phyloP scores from a whole-genome alignment of 192 early-diverging fungal genomes.

The Podila epigama region DNA sequence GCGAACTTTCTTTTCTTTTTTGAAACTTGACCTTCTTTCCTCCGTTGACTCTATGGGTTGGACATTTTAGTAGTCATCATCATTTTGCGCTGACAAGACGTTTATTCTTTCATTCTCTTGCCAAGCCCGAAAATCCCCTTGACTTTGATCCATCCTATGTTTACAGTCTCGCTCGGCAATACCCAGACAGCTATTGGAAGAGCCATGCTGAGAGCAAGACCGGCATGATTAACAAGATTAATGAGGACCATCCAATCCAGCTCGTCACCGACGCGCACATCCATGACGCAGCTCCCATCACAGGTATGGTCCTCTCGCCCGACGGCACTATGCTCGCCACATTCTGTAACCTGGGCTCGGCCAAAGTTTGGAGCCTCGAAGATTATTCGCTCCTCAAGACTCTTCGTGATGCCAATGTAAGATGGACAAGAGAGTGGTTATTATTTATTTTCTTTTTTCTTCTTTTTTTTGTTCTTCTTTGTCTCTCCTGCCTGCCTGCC shows the following conservation, averaged over 20 bases:
- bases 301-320: slow-evolving; percentile 82
- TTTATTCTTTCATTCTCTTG: not conserved
- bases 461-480: too few relatives aligned
- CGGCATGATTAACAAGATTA: slow-evolving; percentile 72
- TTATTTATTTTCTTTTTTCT: too few relatives aligned
- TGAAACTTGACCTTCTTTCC: too few relatives aligned
- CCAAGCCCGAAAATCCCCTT: slow-evolving; percentile 33
- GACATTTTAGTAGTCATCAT: too few relatives aligned
- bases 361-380: slow-evolving; percentile 83
- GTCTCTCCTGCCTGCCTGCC: too few relatives aligned
- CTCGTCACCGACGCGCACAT: slow-evolving; percentile 66
- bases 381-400: slow-evolving; percentile 74
- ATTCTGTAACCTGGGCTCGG: slow-evolving; percentile 81
- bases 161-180: slow-evolving; percentile 56
- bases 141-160: slow-evolving; percentile 63
- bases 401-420: slow-evolving; percentile 70
- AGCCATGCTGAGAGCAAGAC: slow-evolving; percentile 57
- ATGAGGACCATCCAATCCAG: slow-evolving; percentile 73
- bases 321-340: slow-evolving; percentile 89
- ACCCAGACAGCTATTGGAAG: slow-evolving; percentile 71
- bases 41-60: too few relatives aligned
- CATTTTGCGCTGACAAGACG: too few relatives aligned
- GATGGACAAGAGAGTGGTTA: not conserved
- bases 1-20: too few relatives aligned
- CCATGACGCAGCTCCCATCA: slow-evolving; percentile 83